Conservation (phyloP, 2,329 filamentous ascomycete species). For the Dothidotthia symphoricarpi region DNA sequence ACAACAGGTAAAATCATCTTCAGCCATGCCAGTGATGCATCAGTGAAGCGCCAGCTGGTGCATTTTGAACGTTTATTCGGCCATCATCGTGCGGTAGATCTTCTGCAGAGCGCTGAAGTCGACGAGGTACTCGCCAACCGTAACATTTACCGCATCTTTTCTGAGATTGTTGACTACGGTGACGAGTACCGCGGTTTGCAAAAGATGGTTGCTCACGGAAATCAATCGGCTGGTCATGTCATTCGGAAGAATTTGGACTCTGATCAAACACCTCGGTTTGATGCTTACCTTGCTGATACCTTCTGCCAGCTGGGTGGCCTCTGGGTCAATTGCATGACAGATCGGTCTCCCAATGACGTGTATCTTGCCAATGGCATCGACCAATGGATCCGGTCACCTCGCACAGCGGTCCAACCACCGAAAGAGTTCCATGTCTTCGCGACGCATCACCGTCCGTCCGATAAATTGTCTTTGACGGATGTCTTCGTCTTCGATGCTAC, state of each 20-base stretch:
- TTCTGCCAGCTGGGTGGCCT: constrained; percentile 40
- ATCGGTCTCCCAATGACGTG: constrained; percentile 20
- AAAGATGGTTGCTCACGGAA: constrained; percentile 9
- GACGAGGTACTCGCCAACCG: constrained; percentile 37
- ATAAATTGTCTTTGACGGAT: constrained; percentile 30
- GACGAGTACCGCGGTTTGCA: constrained; percentile 34
- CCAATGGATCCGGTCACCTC: constrained; percentile 28
- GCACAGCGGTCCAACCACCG: constrained; percentile 1
- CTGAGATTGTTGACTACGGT: constrained; percentile 39
- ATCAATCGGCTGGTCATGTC: constrained; percentile 12
- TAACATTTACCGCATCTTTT: constrained; percentile 44
- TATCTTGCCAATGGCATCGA: constrained; percentile 36
- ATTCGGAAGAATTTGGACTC: constrained; percentile 14
- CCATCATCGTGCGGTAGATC: constrained; percentile 23
- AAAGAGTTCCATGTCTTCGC: constrained; percentile 31
- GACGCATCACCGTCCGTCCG: constrained; percentile 18
- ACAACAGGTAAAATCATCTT: constrained; percentile 29
- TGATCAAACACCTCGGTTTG: constrained; percentile 31
- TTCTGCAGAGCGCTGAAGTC: constrained; percentile 28
- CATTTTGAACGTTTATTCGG: constrained; percentile 33
- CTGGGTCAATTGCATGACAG: constrained; percentile 30
- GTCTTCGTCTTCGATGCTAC: constrained; percentile 37
- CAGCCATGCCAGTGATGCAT: constrained; percentile 10
- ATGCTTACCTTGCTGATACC: constrained; percentile 25
- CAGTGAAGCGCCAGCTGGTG: constrained; percentile 23